These are phyloP conservation scores for Stemphylium beticola DNA, from an alignment of 2,329 filamentous ascomycete species.

Conservation along the genomic window DNA sequence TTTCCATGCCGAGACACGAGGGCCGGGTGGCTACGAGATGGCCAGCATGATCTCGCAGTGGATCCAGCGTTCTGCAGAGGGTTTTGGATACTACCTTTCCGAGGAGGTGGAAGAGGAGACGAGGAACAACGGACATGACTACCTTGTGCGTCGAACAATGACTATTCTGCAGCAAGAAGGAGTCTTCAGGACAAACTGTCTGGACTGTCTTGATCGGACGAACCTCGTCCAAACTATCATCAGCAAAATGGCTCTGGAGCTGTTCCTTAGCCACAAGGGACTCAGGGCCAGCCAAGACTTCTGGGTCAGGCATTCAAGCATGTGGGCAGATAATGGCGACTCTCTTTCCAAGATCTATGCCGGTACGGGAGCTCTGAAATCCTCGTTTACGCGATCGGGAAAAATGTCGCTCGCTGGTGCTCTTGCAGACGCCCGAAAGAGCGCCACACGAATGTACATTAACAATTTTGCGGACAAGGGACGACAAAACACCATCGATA, in stretches of 20 bases:
- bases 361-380: constrained; percentile 92
- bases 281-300: constrained; percentile 78
- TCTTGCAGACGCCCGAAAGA: constrained; percentile 94
- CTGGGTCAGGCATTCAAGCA: constrained; percentile 87
- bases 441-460: constrained; percentile 90
- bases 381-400: constrained; percentile 89
- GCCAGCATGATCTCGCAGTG: constrained; percentile 82
- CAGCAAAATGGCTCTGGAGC: constrained; percentile 88
- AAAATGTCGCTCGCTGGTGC: constrained; percentile 96
- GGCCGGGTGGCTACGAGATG: constrained; percentile 84
- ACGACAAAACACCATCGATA: constrained; percentile 91
- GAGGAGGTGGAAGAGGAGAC: constrained; percentile 68
- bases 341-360: constrained; percentile 94
- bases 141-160: constrained; percentile 55
- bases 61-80: constrained; percentile 79
- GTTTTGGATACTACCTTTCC: constrained; percentile 90
- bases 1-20: constrained; percentile 93
- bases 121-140: constrained; percentile 51
- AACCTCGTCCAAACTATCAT: constrained; percentile 96
- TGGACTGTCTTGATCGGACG: constrained; percentile 94
- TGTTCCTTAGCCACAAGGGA: constrained; percentile 76
- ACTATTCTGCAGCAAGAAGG: constrained; percentile 90
- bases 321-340: constrained; percentile 98
- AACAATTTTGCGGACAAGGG: constrained; percentile 97
- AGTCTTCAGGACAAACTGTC: constrained; percentile 93